phyloP scores from a whole-genome alignment of 2,329 filamentous ascomycete genomes.

The Cercospora citrullina region DNA sequence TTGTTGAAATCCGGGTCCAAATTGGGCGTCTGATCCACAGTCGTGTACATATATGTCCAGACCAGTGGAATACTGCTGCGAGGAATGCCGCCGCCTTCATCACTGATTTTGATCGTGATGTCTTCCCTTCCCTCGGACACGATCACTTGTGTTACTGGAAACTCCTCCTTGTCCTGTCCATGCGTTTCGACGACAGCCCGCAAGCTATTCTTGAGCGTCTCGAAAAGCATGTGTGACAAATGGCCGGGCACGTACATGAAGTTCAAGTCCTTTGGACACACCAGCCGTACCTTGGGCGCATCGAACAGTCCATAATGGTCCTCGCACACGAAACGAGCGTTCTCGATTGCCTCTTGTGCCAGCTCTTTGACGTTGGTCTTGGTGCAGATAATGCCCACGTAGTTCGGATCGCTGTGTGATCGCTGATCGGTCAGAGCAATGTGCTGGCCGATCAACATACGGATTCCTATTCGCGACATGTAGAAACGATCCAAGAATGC shows the following conservation, averaged over 20 bases:
- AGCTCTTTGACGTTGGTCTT: constrained; percentile 96
- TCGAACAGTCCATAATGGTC: constrained; percentile 98
- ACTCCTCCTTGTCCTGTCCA: constrained; percentile 91
- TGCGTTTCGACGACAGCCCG: constrained; percentile 95
- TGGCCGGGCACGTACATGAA: constrained; percentile 99
- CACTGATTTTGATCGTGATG: constrained; percentile 97
- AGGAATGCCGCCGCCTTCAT: constrained; percentile 95
- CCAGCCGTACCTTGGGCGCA: constrained; percentile 91
- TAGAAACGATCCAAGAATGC: constrained; percentile 98
- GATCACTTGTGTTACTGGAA: constrained; percentile 95
- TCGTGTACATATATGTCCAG: constrained; percentile 99
- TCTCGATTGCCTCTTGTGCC: constrained; percentile 95
- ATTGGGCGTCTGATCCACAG: constrained; percentile 91
- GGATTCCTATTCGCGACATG: constrained; percentile 98
- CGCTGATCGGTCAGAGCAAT: constrained; percentile 94
- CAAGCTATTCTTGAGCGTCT: constrained; percentile 97
- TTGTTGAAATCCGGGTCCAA: constrained; percentile 98
- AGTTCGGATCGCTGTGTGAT: constrained; percentile 83
- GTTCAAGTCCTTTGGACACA: constrained; percentile 81
- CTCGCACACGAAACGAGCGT: constrained; percentile 97
- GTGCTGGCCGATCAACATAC: constrained; percentile 98
- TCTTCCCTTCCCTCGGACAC: constrained; percentile 97
- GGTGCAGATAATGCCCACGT: constrained; percentile 98
- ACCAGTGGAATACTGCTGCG: constrained; percentile 90
- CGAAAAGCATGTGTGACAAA: constrained; percentile 98